Evolutionary conservation across 768 basidiomycete species (phyloP).

Genomic region (Trametes cingulata): DNA sequence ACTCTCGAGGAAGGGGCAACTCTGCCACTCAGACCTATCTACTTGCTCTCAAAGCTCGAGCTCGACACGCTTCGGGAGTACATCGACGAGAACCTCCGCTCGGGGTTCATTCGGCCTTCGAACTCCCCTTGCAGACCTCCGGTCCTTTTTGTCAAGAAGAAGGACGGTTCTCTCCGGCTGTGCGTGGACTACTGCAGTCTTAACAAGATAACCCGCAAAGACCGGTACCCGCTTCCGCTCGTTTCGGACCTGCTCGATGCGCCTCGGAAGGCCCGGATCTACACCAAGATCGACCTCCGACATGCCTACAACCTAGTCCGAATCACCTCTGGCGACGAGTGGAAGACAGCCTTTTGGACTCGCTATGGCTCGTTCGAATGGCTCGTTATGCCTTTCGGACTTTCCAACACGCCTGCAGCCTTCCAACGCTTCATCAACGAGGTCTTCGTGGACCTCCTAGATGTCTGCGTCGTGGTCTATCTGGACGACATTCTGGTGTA

Average conservation of each 20-base stretch:
- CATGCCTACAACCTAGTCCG: conserved; percentile 42
- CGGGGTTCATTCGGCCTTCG: too few relatives aligned
- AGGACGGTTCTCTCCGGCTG: background rate
- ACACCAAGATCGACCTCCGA: conserved; percentile 40
- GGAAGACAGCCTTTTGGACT: conserved; percentile 38
- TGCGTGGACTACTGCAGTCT: background rate
- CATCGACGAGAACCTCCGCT: too few relatives aligned
- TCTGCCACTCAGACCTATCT: background rate
- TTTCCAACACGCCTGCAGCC: conserved; percentile 3
- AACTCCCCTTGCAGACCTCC: too few relatives aligned
- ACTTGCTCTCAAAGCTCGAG: background rate
- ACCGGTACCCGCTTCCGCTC: conserved; percentile 30
- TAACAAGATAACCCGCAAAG: background rate
- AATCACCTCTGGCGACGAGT: conserved; percentile 33
- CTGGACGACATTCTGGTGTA: conserved; percentile 22
- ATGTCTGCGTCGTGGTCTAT: conserved; percentile 11
- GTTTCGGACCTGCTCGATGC: conserved; percentile 30
- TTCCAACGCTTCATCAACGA: conserved; percentile 19
- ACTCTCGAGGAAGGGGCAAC: background rate
- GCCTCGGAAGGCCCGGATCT: conserved; percentile 27
- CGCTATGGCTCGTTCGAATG: conserved; percentile 36
- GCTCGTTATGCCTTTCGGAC: conserved; percentile 32
- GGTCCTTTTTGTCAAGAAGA: background rate
- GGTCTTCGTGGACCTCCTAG: conserved; percentile 21
- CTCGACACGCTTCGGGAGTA: background rate